Evolutionary conservation across 2,329 filamentous ascomycete species (phyloP).

Genomic region (Huntiella decipiens): DNA sequence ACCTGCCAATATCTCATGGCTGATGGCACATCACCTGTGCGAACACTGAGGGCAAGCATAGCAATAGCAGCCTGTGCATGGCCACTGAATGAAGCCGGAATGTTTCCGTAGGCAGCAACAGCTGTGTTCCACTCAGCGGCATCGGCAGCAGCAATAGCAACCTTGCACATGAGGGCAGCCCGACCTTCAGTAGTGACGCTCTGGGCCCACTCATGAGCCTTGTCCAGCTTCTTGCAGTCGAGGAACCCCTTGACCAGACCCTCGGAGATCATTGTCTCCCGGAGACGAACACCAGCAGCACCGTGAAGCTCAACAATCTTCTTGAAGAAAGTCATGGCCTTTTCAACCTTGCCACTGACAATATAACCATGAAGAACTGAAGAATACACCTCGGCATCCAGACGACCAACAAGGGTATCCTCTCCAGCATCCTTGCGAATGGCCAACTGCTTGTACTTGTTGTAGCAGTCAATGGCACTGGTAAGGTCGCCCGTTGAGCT

Average conservation of each 20-base stretch:
- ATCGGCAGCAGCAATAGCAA: slow-evolving; percentile 67
- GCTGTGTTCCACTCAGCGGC: slow-evolving; percentile 52
- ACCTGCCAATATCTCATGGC: slow-evolving; percentile 68
- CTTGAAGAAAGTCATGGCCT: slow-evolving; percentile 68
- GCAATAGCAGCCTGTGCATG: slow-evolving; percentile 49
- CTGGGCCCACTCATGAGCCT: slow-evolving; percentile 57
- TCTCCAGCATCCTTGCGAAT: slow-evolving; percentile 63
- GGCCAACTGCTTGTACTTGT: slow-evolving; percentile 81
- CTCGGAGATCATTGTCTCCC: slow-evolving; percentile 49
- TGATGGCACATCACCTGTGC: slow-evolving; percentile 56
- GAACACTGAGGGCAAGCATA: slow-evolving; percentile 70
- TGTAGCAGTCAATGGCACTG: slow-evolving; percentile 86
- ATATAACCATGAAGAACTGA: slow-evolving; percentile 83
- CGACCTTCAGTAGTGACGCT: slow-evolving; percentile 34
- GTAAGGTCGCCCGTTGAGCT: slow-evolving; percentile 61
- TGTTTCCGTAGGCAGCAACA: slow-evolving; percentile 41
- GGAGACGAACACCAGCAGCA: slow-evolving; percentile 40
- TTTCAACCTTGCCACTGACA: slow-evolving; percentile 57
- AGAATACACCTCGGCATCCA: slow-evolving; percentile 74
- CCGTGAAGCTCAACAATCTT: slow-evolving; percentile 51
- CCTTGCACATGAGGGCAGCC: slow-evolving; percentile 45
- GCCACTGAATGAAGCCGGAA: slow-evolving; percentile 31
- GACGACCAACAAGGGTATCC: slow-evolving; percentile 46
- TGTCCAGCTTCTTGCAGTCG: slow-evolving; percentile 46
- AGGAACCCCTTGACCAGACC: slow-evolving; percentile 68